Evolutionary conservation across 257 asterid genomes (phyloP).

Genomic region (Solanum tarapatanum): DNA sequence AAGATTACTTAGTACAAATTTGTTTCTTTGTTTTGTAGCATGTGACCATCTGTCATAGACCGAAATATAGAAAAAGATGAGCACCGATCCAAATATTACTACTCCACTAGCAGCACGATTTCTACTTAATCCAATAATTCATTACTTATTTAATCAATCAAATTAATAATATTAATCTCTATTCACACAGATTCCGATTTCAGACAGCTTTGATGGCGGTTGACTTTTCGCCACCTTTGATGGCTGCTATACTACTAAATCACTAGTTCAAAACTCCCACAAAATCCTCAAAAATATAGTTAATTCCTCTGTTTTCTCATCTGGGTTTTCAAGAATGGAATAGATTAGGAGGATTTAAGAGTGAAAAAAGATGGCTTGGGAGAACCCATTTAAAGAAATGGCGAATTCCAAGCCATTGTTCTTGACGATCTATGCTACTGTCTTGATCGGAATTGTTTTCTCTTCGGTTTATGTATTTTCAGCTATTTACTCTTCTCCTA

Average conservation of each 20-base stretch:
- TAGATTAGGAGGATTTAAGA: not conserved
- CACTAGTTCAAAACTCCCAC: not conserved
- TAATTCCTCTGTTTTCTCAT: not conserved
- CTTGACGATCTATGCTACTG: conserved; percentile 71
- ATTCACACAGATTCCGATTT: not conserved
- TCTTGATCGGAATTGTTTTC: conserved; percentile 55
- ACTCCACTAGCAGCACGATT: not conserved
- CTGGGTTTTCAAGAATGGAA: not conserved
- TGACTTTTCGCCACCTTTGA: not conserved
- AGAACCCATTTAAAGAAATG: conserved; percentile 44
- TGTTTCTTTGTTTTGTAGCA: not conserved
- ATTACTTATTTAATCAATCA: not conserved
- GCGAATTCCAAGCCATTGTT: conserved; percentile 80
- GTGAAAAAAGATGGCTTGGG: conserved; percentile 13
- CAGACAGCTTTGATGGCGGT: not conserved
- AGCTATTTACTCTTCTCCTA: conserved; percentile 58
- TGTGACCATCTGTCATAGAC: no score
- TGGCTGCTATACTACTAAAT: not conserved
- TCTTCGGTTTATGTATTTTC: conserved; percentile 81
- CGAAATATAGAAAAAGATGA: not conserved
- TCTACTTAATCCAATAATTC: not conserved
- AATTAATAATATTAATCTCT: not conserved
- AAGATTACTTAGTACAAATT: no score
- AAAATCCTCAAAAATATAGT: not conserved
- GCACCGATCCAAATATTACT: not conserved